A percentile compares a stretch with the other conserved stretches of the same genome.
Conservation (phyloP, 225 moss, liverwort and hornwort genomes). For the Physcomitrellopsis africana region DNA sequence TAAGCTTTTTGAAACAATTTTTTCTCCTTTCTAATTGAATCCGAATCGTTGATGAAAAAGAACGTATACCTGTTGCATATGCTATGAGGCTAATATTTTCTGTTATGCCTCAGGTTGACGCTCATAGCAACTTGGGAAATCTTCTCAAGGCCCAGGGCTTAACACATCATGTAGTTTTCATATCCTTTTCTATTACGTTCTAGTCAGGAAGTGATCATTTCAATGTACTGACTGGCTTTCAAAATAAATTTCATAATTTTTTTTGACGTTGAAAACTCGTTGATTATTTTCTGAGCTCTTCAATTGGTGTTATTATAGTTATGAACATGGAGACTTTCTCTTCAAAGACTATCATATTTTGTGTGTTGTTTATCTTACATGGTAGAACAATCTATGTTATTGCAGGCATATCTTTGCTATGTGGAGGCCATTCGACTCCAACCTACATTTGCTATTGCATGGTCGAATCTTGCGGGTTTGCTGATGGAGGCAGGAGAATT, state of each 20-base stretch:
- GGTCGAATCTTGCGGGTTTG: constrained; percentile 97
- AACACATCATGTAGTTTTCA: constrained; percentile 78
- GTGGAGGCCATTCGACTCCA: constrained; percentile 95
- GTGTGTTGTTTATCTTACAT: constrained; percentile 1
- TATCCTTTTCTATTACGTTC: constrained; percentile 9
- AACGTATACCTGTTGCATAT: background rate
- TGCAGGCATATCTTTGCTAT: constrained; percentile 95
- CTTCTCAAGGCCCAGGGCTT: constrained; percentile 95
- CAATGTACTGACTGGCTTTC: background rate
- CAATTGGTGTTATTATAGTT: too few species aligned
- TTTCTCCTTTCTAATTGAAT: too few species aligned
- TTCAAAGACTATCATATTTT: background rate
- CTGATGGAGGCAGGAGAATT: constrained; percentile 98
- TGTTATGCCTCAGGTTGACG: constrained; percentile 79
- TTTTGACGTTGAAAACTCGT: too few species aligned
- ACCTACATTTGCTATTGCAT: constrained; percentile 94
- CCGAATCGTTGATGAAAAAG: too few species aligned
- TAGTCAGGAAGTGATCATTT: background rate
- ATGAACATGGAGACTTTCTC: too few species aligned
- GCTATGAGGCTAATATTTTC: constrained; percentile 27
- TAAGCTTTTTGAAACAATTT: too few species aligned
- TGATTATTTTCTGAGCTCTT: too few species aligned
- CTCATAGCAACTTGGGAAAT: constrained; percentile 97
- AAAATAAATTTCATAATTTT: too few species aligned
- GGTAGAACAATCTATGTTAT: background rate